phyloP scores from a whole-genome alignment of 2,329 filamentous ascomycete species.

The Trichoderma cornu-damae region DNA sequence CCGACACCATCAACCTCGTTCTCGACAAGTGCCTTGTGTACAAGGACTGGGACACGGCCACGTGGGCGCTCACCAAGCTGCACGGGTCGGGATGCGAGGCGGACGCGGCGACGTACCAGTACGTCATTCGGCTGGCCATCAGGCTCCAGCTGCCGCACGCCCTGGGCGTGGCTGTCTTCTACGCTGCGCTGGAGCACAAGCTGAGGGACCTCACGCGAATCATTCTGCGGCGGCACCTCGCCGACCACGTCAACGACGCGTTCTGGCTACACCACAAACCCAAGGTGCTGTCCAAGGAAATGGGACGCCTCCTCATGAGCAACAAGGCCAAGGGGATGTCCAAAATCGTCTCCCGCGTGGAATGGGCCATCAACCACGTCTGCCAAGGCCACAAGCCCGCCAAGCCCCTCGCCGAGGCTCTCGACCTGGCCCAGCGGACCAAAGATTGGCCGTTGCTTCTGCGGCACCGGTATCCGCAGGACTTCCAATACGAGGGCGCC shows the following conservation, averaged over 20 bases:
- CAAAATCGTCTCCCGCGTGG: conserved; percentile 26
- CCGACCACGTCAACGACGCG: conserved; percentile 22
- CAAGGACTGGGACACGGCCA: conserved; percentile 31
- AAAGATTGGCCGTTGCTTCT: conserved; percentile 27
- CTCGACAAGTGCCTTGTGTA: conserved; percentile 30
- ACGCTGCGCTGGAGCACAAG: conserved; percentile 31
- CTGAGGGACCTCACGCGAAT: conserved; percentile 26
- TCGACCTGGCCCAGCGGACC: conserved; percentile 27
- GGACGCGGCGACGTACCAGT: conserved; percentile 33
- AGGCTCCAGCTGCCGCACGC: conserved; percentile 28
- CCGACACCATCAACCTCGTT: conserved; percentile 36
- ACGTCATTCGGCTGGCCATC: conserved; percentile 37
- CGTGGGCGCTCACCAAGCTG: conserved; percentile 29
- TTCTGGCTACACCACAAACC: conserved; percentile 30
- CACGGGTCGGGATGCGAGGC: conserved; percentile 24
- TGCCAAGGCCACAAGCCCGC: conserved; percentile 29
- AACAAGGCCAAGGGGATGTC: neutral
- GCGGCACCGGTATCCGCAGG: conserved; percentile 19
- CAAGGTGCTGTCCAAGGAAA: conserved; percentile 27
- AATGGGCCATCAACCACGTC: conserved; percentile 29
- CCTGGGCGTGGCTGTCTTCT: conserved; percentile 32
- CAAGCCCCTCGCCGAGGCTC: conserved; percentile 26
- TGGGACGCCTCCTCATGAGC: conserved; percentile 22
- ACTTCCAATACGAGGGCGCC: conserved; percentile 1
- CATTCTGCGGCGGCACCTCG: conserved; percentile 26